A percentile compares a stretch with the other conserved stretches of the same genome.
Evolutionary conservation across 2,329 filamentous ascomycete species (phyloP).

Genomic region (Phialemonium atrogriseum): DNA sequence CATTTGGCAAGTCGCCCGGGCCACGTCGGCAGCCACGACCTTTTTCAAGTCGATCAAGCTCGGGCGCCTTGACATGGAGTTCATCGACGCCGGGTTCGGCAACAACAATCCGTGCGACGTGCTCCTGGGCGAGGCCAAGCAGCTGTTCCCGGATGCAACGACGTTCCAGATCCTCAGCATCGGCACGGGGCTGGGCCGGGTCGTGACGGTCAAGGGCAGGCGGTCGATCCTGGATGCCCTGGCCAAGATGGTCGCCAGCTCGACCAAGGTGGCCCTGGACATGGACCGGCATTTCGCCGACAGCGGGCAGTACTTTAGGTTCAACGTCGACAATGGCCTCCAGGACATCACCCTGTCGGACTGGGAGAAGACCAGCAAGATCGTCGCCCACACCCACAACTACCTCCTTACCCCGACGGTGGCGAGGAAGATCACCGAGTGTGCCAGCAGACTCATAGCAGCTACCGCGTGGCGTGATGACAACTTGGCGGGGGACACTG

Average conservation of each 20-base stretch:
- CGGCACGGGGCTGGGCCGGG: constrained; percentile 16
- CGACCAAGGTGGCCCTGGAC: not conserved
- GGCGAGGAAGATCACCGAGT: no score
- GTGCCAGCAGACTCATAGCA: no score
- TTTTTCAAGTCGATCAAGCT: constrained; percentile 21
- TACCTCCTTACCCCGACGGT: no score
- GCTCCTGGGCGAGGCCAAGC: constrained; percentile 18
- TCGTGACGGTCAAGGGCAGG: constrained; percentile 10
- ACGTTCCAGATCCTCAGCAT: constrained; percentile 15
- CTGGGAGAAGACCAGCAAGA: not conserved
- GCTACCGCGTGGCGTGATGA: no score
- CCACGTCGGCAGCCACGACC: constrained; percentile 12
- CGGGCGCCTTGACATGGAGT: constrained; percentile 17
- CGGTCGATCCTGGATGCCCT: constrained; percentile 5
- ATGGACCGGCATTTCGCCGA: not conserved
- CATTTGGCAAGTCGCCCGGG: constrained; percentile 20
- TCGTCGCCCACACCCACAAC: not conserved
- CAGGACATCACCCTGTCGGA: not conserved
- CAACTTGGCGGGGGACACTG: no score
- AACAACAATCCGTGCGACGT: constrained; percentile 24
- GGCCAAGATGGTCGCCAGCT: not conserved
- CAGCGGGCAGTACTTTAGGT: not conserved
- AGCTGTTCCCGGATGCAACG: constrained; percentile 11
- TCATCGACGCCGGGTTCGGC: constrained; percentile 21
- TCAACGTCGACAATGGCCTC: constrained; percentile 1